phyloP scores from a whole-genome alignment of 2,329 filamentous ascomycete genomes.

The Aspergillus tanneri region DNA sequence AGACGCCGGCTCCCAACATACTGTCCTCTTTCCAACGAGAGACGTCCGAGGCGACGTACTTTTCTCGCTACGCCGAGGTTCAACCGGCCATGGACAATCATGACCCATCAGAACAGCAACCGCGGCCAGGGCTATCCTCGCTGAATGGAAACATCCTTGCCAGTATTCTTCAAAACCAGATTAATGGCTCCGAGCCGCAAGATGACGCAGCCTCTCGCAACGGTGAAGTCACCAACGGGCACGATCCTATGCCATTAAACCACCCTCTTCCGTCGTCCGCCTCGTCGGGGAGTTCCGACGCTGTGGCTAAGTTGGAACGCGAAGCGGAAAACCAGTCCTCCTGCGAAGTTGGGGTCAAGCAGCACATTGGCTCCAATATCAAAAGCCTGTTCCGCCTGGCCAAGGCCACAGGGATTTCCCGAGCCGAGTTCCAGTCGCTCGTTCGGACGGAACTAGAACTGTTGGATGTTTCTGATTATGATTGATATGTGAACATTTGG shows the following conservation, averaged over 20 bases:
- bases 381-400: constrained; percentile 64
- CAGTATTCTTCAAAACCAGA: constrained; percentile 40
- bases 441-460: constrained; percentile 61
- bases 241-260: constrained; percentile 32
- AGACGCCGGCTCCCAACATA: constrained; percentile 34
- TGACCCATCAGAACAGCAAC: constrained; percentile 58
- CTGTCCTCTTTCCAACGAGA: constrained; percentile 29
- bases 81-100: constrained; percentile 64
- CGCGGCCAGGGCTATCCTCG: constrained; percentile 51
- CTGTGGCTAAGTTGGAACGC: constrained; percentile 56
- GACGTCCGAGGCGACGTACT: constrained; percentile 59
- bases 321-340: constrained; percentile 52
- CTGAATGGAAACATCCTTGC: constrained; percentile 54
- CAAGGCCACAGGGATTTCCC: constrained; percentile 57
- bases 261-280: constrained; percentile 47
- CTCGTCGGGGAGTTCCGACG: constrained; percentile 45
- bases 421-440: constrained; percentile 59
- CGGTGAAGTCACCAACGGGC: constrained; percentile 21
- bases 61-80: constrained; percentile 60
- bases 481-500: constrained; percentile 11
- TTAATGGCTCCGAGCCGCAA: constrained; percentile 26
- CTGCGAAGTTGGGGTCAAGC: constrained; percentile 61
- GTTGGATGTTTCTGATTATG: constrained; percentile 55
- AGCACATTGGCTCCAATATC: constrained; percentile 63
- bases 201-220: constrained; percentile 25